A percentile compares a stretch with the other conserved stretches of the same genome.
phyloP scores from a whole-genome alignment of 805 yeast genomes.

The Barnettozyma sp. region DNA sequence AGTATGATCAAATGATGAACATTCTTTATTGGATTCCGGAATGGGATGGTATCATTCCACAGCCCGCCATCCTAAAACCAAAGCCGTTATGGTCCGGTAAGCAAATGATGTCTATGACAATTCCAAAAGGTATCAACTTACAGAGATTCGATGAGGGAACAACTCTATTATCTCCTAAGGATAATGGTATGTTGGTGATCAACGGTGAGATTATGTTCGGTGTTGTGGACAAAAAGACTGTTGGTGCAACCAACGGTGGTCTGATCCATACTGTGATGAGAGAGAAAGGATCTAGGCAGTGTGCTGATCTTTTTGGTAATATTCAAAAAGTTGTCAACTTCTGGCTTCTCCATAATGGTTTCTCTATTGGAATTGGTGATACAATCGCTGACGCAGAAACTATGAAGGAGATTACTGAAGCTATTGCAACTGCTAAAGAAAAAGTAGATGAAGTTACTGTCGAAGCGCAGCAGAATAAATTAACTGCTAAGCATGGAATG shows the following conservation, averaged over 20 bases:
- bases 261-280: slow-evolving; percentile 94
- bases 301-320: slow-evolving; percentile 87
- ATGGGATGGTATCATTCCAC: slow-evolving; percentile 98
- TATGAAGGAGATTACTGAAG: slow-evolving; percentile 87
- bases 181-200: slow-evolving; percentile 89
- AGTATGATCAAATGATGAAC: slow-evolving; percentile 91
- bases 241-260: slow-evolving; percentile 98
- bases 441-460: slow-evolving; percentile 90
- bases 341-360: slow-evolving; percentile 95
- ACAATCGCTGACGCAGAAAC: slow-evolving; percentile 98
- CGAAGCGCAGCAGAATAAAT: slow-evolving; percentile 83
- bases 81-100: slow-evolving; percentile 98
- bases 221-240: slow-evolving; percentile 96
- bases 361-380: slow-evolving; percentile 99
- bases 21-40: slow-evolving; percentile 96
- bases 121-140: slow-evolving; percentile 92
- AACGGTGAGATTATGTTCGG: slow-evolving; percentile 98
- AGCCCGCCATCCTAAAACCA: slow-evolving; percentile 90
- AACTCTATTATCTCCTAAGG: slow-evolving; percentile 78
- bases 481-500: slow-evolving; percentile 99
- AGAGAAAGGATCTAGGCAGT: slow-evolving; percentile 88
- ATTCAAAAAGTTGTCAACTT: slow-evolving; percentile 92
- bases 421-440: slow-evolving; percentile 86
- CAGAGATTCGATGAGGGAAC: slow-evolving; percentile 91
- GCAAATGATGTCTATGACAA: slow-evolving; percentile 84